Evolutionary conservation across 345 rosid species (phyloP).

Genomic region (Citrus medica): DNA sequence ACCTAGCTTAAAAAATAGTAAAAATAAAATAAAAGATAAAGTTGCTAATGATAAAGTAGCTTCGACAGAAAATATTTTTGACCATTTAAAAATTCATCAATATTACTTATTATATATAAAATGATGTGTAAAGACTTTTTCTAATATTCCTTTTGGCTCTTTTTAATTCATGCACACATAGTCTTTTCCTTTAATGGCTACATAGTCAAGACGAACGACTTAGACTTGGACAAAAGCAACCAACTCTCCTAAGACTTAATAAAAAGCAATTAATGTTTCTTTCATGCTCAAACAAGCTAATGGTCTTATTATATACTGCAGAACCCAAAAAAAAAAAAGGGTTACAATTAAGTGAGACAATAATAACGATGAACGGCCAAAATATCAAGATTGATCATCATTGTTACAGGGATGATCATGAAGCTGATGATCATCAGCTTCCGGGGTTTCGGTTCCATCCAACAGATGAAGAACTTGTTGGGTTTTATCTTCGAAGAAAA

Average conservation of each 20-base stretch:
- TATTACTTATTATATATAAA: not conserved
- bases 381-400: not conserved
- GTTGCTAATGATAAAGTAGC: too few relatives aligned
- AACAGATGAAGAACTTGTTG: conserved; percentile 80
- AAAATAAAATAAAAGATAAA: not conserved
- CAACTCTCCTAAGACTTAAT: not conserved
- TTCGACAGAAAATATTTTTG: not conserved
- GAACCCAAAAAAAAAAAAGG: too few relatives aligned
- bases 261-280: not conserved
- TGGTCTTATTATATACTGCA: too few relatives aligned
- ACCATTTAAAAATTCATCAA: not conserved
- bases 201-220: conserved; percentile 11
- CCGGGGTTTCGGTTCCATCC: conserved; percentile 97
- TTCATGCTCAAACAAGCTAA: not conserved
- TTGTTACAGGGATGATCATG: not conserved
- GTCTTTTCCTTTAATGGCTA: not conserved
- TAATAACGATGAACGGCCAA: not conserved
- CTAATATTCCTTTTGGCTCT: not conserved
- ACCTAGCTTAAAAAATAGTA: not conserved
- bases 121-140: not conserved
- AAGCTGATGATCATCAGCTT: conserved; percentile 21
- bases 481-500: conserved; percentile 72
- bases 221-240: conserved; percentile 1
- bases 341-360: too few relatives aligned
- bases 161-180: too few relatives aligned